Base-by-base conservation (phyloP, 2,329 filamentous ascomycete genomes). In the Trichophyton verrucosum region DNA sequence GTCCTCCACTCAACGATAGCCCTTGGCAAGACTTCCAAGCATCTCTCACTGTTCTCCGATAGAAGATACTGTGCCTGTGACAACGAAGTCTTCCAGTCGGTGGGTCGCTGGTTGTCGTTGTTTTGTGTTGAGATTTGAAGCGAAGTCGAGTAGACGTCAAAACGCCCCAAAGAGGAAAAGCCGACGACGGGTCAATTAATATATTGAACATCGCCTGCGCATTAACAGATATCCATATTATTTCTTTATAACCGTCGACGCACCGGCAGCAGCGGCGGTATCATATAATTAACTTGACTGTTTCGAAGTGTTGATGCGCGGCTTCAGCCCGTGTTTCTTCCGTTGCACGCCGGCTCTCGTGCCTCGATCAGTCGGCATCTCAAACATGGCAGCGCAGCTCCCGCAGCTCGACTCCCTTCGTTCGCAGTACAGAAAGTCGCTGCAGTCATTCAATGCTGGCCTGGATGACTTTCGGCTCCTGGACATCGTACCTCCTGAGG, bases 401-500 rank as follows among this genome's bases (percentile, higher is more conserved):
- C 15, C 57, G 15, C 27, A 49, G n/a, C 65, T 69, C 46, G 67
- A 67, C 58, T 46, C 67, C 3, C 69, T 78, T 13, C 71, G 74
- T 40, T 63, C 70, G 2, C 68, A 71, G 27, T 75, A 80, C 47
- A 68, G 68, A 44, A 67, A 70, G 2, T 70, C 76, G 1, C 65
- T 81, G 42, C 75, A 76, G 64, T 65, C 67, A 15, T 81, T 81
- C 64, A 70, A 73, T 47, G 65, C 70, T 3, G 78, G 77, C 4
- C 61, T 67, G 13, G 69, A 66, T 44, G 65, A 67, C 20, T 72
- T 76, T 17, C 71, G 74, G 53, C 60, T 73, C 44, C 60, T 73
- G 42, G 66, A 68, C 51, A 67, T 68, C 3, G 62, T 73, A 9
- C 61, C 68, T 46, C 24, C 42, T 1, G 38, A 40, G 36, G 51